Evolutionary conservation across 2,329 filamentous ascomycete species (phyloP).

Genomic region (Fusarium sp.): DNA sequence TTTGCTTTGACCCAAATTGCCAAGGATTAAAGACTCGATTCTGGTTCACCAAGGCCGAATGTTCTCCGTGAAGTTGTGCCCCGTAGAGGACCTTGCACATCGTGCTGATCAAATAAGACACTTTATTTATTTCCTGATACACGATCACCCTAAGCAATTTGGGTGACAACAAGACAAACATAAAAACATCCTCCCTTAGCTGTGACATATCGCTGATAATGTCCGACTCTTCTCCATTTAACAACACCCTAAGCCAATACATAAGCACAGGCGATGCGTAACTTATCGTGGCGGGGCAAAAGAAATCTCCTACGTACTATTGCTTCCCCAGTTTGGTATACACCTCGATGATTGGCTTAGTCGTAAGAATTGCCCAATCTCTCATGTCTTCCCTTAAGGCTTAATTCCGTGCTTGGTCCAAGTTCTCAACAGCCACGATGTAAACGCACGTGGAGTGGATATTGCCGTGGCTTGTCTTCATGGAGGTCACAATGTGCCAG

Average conservation of each 20-base stretch:
- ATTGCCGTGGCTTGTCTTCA: slow-evolving; percentile 12
- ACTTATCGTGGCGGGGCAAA: slow-evolving; percentile 29
- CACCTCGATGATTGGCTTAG: slow-evolving; percentile 19
- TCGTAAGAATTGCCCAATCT: slow-evolving; percentile 22
- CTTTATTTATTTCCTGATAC: background rate
- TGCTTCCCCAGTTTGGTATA: background rate
- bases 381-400: slow-evolving; percentile 3
- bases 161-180: background rate
- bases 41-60: slow-evolving; percentile 11
- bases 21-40: slow-evolving; percentile 20
- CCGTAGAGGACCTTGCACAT: background rate
- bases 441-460: slow-evolving; percentile 16
- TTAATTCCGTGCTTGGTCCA: slow-evolving; percentile 17
- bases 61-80: slow-evolving; percentile 12
- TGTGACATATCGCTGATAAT: background rate
- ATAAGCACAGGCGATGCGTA: slow-evolving; percentile 30
- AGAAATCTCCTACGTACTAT: background rate
- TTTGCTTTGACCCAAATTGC: slow-evolving; percentile 16
- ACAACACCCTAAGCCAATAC: slow-evolving; percentile 13
- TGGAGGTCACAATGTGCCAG: slow-evolving; percentile 7
- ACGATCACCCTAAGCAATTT: background rate
- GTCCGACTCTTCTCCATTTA: background rate
- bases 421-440: slow-evolving; percentile 26
- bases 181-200: background rate
- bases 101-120: background rate